phyloP scores from a whole-genome alignment of 2,329 filamentous ascomycete species.

The Pseudocercospora crystallina region DNA sequence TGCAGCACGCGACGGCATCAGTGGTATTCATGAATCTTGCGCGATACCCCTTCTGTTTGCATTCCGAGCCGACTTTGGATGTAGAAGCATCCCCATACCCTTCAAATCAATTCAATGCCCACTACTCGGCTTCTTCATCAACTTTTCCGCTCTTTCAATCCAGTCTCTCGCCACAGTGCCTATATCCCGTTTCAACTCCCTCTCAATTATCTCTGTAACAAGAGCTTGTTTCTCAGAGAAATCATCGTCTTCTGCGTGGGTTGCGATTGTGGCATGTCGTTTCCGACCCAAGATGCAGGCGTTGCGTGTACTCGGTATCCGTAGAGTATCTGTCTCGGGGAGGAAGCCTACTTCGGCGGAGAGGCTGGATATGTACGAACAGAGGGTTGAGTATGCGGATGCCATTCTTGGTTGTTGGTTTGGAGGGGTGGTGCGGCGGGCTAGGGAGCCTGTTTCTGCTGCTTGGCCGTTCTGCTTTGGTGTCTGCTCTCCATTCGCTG shows the following conservation, averaged over 20 bases:
- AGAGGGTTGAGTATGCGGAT: constrained; percentile 81
- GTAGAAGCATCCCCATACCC: neutral
- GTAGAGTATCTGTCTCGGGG: constrained; percentile 78
- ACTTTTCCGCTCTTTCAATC: constrained; percentile 51
- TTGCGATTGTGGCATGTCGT: neutral
- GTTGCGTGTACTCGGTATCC: constrained; percentile 92
- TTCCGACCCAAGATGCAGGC: constrained; percentile 72
- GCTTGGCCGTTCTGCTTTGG: constrained; percentile 22
- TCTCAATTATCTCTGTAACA: constrained; percentile 61
- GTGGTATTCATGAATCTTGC: too few species aligned
- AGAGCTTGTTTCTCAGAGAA: neutral
- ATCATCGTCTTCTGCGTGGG: neutral
- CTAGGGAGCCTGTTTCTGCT: constrained; percentile 37
- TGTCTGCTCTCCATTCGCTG: neutral
- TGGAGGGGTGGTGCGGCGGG: constrained; percentile 26
- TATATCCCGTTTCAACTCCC: constrained; percentile 50
- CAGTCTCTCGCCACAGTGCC: constrained; percentile 48
- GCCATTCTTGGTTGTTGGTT: constrained; percentile 40
- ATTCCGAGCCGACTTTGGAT: too few species aligned
- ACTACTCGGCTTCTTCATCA: constrained; percentile 48
- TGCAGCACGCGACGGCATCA: too few species aligned
- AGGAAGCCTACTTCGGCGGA: constrained; percentile 71
- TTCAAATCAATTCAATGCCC: constrained; percentile 38
- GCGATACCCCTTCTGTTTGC: too few species aligned
- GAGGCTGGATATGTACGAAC: constrained; percentile 72